These are phyloP conservation scores for Termitomyces sp. DNA, from an alignment of 768 basidiomycete genomes.

Conservation along the genomic window DNA sequence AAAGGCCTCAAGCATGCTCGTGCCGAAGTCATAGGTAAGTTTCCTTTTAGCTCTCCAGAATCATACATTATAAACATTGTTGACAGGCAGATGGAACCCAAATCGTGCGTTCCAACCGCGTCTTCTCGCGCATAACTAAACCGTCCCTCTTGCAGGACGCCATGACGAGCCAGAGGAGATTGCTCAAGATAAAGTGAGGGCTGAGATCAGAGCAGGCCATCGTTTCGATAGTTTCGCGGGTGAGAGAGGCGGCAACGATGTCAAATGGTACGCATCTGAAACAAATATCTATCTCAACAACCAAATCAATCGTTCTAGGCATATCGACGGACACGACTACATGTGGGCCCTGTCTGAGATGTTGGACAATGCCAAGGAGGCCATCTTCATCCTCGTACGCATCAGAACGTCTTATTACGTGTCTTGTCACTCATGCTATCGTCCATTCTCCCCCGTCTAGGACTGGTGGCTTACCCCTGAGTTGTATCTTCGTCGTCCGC, in stretches of 20 bases:
- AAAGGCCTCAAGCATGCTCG: conserved; percentile 37
- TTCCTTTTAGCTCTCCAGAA: background rate
- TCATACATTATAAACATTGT: background rate
- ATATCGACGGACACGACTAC: conserved; percentile 94
- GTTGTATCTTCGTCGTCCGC: conserved; percentile 88
- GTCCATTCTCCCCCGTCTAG: conserved; percentile 24
- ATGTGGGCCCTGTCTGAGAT: conserved; percentile 93
- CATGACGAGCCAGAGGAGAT: conserved; percentile 67
- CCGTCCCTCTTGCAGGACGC: background rate
- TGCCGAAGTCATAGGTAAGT: conserved; percentile 30
- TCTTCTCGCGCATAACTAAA: background rate
- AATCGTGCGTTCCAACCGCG: conserved; percentile 31
- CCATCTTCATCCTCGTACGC: conserved; percentile 79
- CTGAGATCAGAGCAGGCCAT: conserved; percentile 72
- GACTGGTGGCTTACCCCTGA: conserved; percentile 97
- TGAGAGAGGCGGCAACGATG: conserved; percentile 60
- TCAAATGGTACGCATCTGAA: conserved; percentile 62
- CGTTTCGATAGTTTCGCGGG: conserved; percentile 83
- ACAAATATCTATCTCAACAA: background rate
- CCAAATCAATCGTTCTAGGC: conserved; percentile 34
- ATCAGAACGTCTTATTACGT: background rate
- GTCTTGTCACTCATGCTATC: background rate
- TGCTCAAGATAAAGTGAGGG: conserved; percentile 61
- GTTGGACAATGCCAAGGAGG: conserved; percentile 75
- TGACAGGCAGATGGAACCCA: conserved; percentile 35